Percentiles rank a stretch among this genome's conserved stretches.
Evolutionary conservation across 495 filamentous ascomycete species (phyloP).

Genomic region (Venustampulla echinocandica): DNA sequence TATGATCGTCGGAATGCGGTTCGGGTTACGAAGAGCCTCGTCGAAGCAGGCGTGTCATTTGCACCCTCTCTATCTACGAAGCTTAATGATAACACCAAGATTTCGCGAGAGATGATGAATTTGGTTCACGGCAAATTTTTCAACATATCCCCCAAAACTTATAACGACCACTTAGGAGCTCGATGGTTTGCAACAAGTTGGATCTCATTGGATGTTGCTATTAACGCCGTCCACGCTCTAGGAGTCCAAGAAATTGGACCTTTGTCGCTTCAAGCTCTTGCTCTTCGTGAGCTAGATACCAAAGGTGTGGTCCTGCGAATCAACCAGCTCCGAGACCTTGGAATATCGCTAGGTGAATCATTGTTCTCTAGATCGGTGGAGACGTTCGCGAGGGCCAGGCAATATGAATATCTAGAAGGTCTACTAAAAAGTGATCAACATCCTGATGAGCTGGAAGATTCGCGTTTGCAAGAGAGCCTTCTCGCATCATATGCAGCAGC

Average conservation of each 20-base stretch:
- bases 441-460: slow-evolving; percentile 64
- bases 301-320: slow-evolving; percentile 47
- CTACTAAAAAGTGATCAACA: slow-evolving; percentile 65
- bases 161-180: slow-evolving; percentile 59
- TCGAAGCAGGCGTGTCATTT: slow-evolving; percentile 23
- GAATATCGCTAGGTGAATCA: slow-evolving; percentile 49
- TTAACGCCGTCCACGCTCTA: slow-evolving; percentile 55
- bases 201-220: slow-evolving; percentile 54
- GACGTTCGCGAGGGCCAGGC: slow-evolving; percentile 45
- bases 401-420: slow-evolving; percentile 46
- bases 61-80: slow-evolving; percentile 3
- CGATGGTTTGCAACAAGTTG: slow-evolving; percentile 63
- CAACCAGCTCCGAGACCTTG: slow-evolving; percentile 42
- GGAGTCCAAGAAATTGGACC: slow-evolving; percentile 61
- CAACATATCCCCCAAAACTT: slow-evolving; percentile 20
- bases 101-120: slow-evolving; percentile 23
- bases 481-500: slow-evolving; percentile 40
- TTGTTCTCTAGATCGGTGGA: slow-evolving; percentile 51
- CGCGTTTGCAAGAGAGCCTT: slow-evolving; percentile 45
- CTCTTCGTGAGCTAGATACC: slow-evolving; percentile 45
- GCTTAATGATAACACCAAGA: slow-evolving; percentile 13
- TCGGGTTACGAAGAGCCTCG: slow-evolving; percentile 16
- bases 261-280: slow-evolving; percentile 62
- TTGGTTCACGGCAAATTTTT: slow-evolving; percentile 15
- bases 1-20: slow-evolving; percentile 23